phyloP scores from a whole-genome alignment of 2,329 filamentous ascomycete genomes.

The Ophiosphaerella korrae region DNA sequence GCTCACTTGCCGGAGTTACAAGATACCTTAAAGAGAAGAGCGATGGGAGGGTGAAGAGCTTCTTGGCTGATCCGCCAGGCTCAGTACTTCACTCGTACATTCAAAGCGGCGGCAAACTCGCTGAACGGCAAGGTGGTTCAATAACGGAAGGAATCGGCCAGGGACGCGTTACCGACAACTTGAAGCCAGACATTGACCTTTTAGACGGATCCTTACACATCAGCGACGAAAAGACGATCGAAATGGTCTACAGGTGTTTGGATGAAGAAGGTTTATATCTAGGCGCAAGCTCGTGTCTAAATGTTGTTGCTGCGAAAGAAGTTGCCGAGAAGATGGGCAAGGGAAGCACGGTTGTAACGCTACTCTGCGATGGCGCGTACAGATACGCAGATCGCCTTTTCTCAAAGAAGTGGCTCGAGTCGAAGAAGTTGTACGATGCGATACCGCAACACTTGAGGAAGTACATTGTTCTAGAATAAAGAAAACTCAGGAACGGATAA shows the following conservation, averaged over 20 bases:
- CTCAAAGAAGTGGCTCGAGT: constrained; percentile 84
- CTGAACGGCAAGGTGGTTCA: constrained; percentile 80
- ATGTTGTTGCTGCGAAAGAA: constrained; percentile 94
- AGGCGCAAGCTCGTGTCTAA: constrained; percentile 89
- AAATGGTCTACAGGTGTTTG: constrained; percentile 95
- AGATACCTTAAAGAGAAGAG: constrained; percentile 85
- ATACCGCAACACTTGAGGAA: constrained; percentile 86
- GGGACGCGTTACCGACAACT: constrained; percentile 93
- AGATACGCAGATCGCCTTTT: constrained; percentile 94
- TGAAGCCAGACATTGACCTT: constrained; percentile 80
- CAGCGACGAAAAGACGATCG: constrained; percentile 90
- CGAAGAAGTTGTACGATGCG: constrained; percentile 80
- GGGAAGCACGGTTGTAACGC: constrained; percentile 89
- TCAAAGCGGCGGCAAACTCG: constrained; percentile 78
- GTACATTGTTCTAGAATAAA: constrained; percentile 87
- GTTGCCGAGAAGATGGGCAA: constrained; percentile 88
- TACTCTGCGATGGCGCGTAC: constrained; percentile 96
- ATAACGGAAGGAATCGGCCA: constrained; percentile 99
- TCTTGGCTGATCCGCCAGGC: constrained; percentile 91
- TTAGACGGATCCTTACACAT: constrained; percentile 86
- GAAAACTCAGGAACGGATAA: too few species aligned
- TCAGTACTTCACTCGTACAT: constrained; percentile 94
- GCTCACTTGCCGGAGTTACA: constrained; percentile 87
- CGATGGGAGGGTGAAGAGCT: constrained; percentile 78
- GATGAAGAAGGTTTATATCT: constrained; percentile 96